Base-by-base conservation (phyloP, 768 basidiomycete species). In the Leccinum disarticulatum region DNA sequence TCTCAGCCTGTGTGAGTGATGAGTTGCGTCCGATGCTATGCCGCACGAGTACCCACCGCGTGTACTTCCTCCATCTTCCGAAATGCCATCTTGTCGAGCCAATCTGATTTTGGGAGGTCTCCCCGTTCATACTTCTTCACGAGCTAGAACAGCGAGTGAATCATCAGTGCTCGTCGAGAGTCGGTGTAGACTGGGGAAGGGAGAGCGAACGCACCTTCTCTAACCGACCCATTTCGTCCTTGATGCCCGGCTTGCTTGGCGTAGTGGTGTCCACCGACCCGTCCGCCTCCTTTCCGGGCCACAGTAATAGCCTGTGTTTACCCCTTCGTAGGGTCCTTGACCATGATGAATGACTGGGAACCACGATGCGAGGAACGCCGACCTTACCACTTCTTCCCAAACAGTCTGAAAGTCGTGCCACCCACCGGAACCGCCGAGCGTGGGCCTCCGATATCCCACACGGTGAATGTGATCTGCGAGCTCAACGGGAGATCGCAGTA, bases 81-180 rank as follows among this genome's bases (percentile, higher is more conserved):
- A 77, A 98, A 99, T 6, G 91, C 87, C 76, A 97, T 75, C 61
- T 90, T 89, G 70, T 98, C 95, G 7, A 98, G 77, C 97, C 97
- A 99, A 58, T 98, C 97, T 2, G 93, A 89, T 73, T 95, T 93
- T 2, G 90, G 85, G 31, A 99, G 80, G 71, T 98, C 97, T 0
- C 95, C 95, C 17, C 93, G 82, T 67, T 98, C 95, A 66, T 95
- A 95, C 73, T 97, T 97, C 80, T 98, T 97, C 55, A 99, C 91
- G 17, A 91, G 80, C 88, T 91, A 57, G 35, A 57, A 56, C 33
- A 9, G 22, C 27, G n/a, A 11, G 41, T 47, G 6, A 11, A 10
- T 41, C 4, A 10, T 41, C 9, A n/a, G 10, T 27, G 19, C 17
- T 54, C 28, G 27, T 54, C 36, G 38, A 22, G 55, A 27, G 25